Conservation (phyloP, 768 basidiomycete species). For the Trametes punicea region DNA sequence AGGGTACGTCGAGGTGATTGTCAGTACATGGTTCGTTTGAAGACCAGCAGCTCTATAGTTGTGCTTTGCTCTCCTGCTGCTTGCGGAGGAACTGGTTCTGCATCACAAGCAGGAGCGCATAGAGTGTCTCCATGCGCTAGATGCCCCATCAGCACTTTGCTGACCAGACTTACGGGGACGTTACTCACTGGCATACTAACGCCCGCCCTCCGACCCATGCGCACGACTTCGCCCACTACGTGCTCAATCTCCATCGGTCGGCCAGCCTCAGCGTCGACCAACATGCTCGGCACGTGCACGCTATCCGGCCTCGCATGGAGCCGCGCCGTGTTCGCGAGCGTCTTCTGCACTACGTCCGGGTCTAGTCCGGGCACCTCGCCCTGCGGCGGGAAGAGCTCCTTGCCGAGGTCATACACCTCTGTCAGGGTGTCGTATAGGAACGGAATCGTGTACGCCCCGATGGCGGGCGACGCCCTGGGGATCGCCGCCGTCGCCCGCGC, state of each 20-base stretch:
- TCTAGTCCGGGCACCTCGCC: slow-evolving; percentile 41
- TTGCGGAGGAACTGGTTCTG: slow-evolving; percentile 55
- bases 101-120: slow-evolving; percentile 53
- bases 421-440: slow-evolving; percentile 42
- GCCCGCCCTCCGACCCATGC: slow-evolving; percentile 43
- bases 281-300: slow-evolving; percentile 56
- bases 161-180: not conserved
- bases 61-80: not conserved
- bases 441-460: slow-evolving; percentile 44
- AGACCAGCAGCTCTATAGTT: not conserved
- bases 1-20: not conserved
- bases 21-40: too few species aligned
- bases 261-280: slow-evolving; percentile 51
- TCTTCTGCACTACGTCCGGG: slow-evolving; percentile 37
- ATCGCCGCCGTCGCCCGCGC: slow-evolving; percentile 3
- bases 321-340: slow-evolving; percentile 37
- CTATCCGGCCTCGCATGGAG: slow-evolving; percentile 42
- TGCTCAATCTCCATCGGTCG: slow-evolving; percentile 66
- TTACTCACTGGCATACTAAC: slow-evolving; percentile 49
- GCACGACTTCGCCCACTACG: slow-evolving; percentile 59
- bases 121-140: slow-evolving; percentile 62
- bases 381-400: slow-evolving; percentile 44
- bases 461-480: slow-evolving; percentile 28
- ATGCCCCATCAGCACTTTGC: not conserved
- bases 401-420: slow-evolving; percentile 45